A percentile compares a stretch with the other conserved stretches of the same genome.
Evolutionary conservation across 1,139 yeast genomes (phyloP).

Genomic region (Yamadazyma oceani): DNA sequence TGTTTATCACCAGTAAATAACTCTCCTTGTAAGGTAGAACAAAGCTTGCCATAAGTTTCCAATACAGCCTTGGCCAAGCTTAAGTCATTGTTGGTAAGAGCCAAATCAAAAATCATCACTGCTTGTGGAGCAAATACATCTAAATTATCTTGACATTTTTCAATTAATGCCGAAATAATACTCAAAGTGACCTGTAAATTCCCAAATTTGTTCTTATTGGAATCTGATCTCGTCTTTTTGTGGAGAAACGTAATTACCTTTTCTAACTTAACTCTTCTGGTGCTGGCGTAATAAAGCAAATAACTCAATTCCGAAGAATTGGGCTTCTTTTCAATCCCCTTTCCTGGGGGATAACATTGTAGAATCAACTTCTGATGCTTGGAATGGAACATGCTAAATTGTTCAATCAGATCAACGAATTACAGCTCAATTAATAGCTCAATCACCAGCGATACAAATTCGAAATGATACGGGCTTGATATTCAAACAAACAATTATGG

Average conservation of each 20-base stretch:
- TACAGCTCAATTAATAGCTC: not conserved
- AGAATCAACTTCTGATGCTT: constrained; percentile 88
- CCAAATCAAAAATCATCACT: constrained; percentile 46
- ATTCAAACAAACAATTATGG: too few relatives aligned
- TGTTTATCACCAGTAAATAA: constrained; percentile 70
- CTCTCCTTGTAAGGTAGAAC: constrained; percentile 63
- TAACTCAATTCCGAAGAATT: constrained; percentile 90
- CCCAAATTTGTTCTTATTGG: constrained; percentile 64
- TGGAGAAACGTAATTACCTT: constrained; percentile 76
- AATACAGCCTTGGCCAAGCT: constrained; percentile 53
- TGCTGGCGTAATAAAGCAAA: constrained; percentile 86
- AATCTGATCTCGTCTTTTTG: constrained; percentile 63
- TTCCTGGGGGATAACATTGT: constrained; percentile 92
- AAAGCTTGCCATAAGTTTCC: constrained; percentile 57
- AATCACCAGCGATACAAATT: not conserved
- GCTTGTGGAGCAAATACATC: constrained; percentile 74
- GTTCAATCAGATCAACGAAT: too few relatives aligned
- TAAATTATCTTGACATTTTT: constrained; percentile 76
- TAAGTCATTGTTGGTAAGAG: constrained; percentile 53
- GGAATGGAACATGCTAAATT: constrained; percentile 57
- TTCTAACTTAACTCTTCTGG: constrained; percentile 82
- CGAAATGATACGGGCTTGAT: too few relatives aligned
- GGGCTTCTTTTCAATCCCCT: constrained; percentile 82
- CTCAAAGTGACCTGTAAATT: constrained; percentile 80
- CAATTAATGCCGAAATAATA: constrained; percentile 67